These are phyloP conservation scores for Terfezia claveryi DNA, from an alignment of 495 filamentous ascomycete genomes.

Conservation along the genomic window DNA sequence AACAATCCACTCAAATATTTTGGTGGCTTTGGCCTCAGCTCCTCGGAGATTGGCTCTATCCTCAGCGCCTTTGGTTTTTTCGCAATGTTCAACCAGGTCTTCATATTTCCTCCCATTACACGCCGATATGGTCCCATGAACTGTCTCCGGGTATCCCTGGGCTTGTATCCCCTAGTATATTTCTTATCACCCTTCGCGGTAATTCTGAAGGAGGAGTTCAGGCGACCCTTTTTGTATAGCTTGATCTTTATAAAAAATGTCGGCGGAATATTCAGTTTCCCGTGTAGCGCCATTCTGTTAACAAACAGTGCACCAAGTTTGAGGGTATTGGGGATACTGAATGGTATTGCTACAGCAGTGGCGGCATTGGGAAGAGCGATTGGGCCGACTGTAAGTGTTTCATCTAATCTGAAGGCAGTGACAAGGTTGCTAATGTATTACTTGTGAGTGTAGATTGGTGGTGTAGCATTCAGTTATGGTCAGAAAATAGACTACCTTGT, in stretches of 20 bases:
- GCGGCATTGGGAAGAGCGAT: constrained; percentile 54
- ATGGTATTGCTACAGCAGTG: constrained; percentile 64
- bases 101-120: constrained; percentile 43
- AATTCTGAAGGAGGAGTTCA: constrained; percentile 7
- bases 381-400: constrained; percentile 39
- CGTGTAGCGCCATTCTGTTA: constrained; percentile 67
- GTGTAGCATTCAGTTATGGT: constrained; percentile 45
- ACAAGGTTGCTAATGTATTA: no score
- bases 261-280: constrained; percentile 59
- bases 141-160: constrained; percentile 35
- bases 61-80: constrained; percentile 47
- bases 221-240: constrained; percentile 25
- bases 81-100: constrained; percentile 45
- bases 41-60: constrained; percentile 43
- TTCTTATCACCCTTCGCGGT: constrained; percentile 35
- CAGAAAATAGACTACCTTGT: constrained; percentile 49
- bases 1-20: constrained; percentile 36
- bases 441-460: constrained; percentile 22
- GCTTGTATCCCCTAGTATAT: constrained; percentile 46
- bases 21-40: constrained; percentile 49
- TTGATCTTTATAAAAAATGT: constrained; percentile 48
- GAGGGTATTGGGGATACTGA: constrained; percentile 62
- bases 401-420: no score
- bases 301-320: constrained; percentile 66
- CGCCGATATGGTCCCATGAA: constrained; percentile 37